Percentiles rank a stretch among this genome's conserved stretches.
phyloP scores from a whole-genome alignment of 805 yeast genomes.

The Ogataea parapolymorpha region DNA sequence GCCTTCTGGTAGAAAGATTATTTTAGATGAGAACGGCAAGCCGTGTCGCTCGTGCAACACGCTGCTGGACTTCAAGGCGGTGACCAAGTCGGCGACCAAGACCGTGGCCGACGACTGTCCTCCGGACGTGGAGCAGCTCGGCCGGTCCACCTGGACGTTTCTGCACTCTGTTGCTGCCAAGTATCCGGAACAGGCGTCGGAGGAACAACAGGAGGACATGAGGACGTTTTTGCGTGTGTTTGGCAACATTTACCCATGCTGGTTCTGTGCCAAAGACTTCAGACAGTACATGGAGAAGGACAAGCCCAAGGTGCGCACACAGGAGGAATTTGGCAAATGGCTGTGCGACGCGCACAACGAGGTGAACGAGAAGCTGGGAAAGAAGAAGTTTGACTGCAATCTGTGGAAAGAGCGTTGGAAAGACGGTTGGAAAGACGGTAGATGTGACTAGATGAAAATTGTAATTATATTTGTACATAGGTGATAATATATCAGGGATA shows the following conservation, averaged over 20 bases:
- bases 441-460: constrained; percentile 38
- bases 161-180: constrained; percentile 87
- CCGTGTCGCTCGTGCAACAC: constrained; percentile 96
- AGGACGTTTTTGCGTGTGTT: constrained; percentile 64
- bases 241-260: constrained; percentile 85
- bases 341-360: constrained; percentile 92
- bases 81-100: constrained; percentile 30
- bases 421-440: constrained; percentile 83
- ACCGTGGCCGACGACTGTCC: constrained; percentile 55
- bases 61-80: constrained; percentile 73
- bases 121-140: constrained; percentile 79
- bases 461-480: constrained; percentile 33
- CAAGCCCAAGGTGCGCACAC: constrained; percentile 57
- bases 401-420: constrained; percentile 94
- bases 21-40: constrained; percentile 86
- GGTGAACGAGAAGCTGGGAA: constrained; percentile 85
- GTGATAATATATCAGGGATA: too few species aligned
- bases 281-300: constrained; percentile 50
- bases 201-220: constrained; percentile 67
- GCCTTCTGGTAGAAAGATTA: constrained; percentile 55
- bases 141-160: constrained; percentile 89
- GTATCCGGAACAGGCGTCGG: constrained; percentile 70
- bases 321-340: constrained; percentile 86
- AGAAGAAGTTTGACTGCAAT: constrained; percentile 80
- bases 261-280: constrained; percentile 90